Evolutionary conservation across 352 stramenopile species (phyloP).

Genomic region (Thalassiosira ordinaria): DNA sequence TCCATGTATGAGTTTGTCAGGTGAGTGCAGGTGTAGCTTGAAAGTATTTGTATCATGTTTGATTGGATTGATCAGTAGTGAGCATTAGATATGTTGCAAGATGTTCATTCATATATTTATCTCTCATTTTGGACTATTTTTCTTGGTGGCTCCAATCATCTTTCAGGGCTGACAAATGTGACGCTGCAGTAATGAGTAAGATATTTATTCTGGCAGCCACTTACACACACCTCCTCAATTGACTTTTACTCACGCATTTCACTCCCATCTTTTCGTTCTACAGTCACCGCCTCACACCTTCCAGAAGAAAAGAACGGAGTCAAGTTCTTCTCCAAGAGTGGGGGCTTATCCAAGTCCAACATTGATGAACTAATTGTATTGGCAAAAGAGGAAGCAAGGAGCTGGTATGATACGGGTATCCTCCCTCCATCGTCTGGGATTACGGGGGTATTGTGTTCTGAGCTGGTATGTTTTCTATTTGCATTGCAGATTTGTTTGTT

Average conservation of each 20-base stretch:
- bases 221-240: no score
- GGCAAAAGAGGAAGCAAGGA: slow-evolving; percentile 41
- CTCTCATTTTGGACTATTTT: no score
- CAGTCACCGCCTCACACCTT: slow-evolving; percentile 80
- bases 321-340: slow-evolving; percentile 77
- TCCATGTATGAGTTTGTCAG: slow-evolving; percentile 74
- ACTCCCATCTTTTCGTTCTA: slow-evolving; percentile 1
- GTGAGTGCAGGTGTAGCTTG: no score
- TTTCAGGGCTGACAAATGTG: slow-evolving; percentile 53
- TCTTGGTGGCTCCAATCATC: no score
- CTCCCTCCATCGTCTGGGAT: slow-evolving; percentile 68
- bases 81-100: no score
- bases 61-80: no score
- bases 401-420: slow-evolving; percentile 65
- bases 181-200: slow-evolving; percentile 74
- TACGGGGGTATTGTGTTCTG: slow-evolving; percentile 61
- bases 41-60: no score
- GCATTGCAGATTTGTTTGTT: neutral
- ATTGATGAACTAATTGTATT: slow-evolving; percentile 55
- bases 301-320: slow-evolving; percentile 81
- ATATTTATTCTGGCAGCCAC: neutral
- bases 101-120: no score
- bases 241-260: no score
- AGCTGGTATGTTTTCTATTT: slow-evolving; percentile 35
- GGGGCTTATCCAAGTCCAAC: slow-evolving; percentile 58